Percentiles rank a stretch among this genome's conserved stretches.
Evolutionary conservation across 2,329 filamentous ascomycete species (phyloP).

Genomic region (Hymenoscyphus infarciens): DNA sequence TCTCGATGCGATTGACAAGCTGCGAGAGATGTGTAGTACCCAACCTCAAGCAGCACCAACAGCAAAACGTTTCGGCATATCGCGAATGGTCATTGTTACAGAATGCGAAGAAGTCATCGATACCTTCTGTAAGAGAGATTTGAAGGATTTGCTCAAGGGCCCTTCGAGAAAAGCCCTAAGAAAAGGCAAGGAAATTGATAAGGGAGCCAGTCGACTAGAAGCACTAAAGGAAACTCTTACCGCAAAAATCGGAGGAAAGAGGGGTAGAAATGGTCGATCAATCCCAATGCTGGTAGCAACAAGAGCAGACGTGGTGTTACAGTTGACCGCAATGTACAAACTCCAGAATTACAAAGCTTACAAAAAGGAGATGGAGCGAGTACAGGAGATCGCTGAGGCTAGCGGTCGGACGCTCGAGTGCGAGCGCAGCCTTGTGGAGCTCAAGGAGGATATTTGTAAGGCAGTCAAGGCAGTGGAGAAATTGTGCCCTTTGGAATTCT

Average conservation of each 20-base stretch:
- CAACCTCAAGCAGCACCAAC: neutral
- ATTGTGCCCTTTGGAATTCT: neutral
- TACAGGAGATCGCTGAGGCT: neutral
- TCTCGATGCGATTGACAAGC: no score
- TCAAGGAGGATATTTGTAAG: neutral
- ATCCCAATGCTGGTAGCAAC: neutral
- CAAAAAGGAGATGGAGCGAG: neutral
- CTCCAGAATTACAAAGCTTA: neutral
- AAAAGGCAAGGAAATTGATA: neutral
- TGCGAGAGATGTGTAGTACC: no score
- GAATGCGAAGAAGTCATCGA: neutral
- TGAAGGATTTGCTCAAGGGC: neutral
- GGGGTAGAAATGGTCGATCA: neutral
- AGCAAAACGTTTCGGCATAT: neutral
- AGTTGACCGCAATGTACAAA: neutral
- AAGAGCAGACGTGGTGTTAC: neutral
- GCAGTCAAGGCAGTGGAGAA: neutral
- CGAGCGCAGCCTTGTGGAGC: neutral
- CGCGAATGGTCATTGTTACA: neutral
- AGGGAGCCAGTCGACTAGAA: neutral
- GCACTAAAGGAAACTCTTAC: neutral
- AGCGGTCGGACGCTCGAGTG: neutral
- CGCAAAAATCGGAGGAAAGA: neutral
- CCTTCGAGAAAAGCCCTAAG: neutral
- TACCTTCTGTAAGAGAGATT: neutral